These are phyloP conservation scores for Corchorus capsularis DNA, from an alignment of 345 rosid genomes.

Conservation along the genomic window DNA sequence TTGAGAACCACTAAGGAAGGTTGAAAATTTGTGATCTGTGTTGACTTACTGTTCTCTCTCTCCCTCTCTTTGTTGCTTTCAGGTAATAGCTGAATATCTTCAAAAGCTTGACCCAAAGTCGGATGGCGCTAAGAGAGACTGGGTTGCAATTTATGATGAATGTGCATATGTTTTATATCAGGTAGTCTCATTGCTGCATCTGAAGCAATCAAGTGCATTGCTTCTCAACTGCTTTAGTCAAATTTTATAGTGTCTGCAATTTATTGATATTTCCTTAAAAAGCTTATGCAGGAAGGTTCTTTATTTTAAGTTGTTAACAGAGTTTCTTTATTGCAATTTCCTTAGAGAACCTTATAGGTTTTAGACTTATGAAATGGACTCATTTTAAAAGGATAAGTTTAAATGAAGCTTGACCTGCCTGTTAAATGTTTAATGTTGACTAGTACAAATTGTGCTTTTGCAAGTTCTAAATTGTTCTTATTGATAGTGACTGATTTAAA, in stretches of 20 bases:
- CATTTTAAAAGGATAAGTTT: not conserved
- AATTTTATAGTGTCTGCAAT: not conserved
- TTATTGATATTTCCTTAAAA: not conserved
- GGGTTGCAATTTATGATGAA: slow-evolving; percentile 99
- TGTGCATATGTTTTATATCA: slow-evolving; percentile 91
- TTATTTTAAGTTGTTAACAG: slow-evolving; percentile 15
- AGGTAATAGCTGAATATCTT: slow-evolving; percentile 97
- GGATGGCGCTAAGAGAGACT: slow-evolving; percentile 99
- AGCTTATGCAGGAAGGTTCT: not conserved
- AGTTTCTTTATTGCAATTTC: not conserved
- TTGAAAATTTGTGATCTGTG: slow-evolving; percentile 15
- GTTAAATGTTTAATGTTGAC: no score
- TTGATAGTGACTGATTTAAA: slow-evolving; percentile 16
- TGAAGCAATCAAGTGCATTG: not conserved
- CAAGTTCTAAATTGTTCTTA: not conserved
- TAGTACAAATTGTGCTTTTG: not conserved
- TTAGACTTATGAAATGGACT: not conserved
- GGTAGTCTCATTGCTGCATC: slow-evolving; percentile 38
- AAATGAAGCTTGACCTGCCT: not conserved
- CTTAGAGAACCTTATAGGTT: not conserved
- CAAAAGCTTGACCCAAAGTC: slow-evolving; percentile 98
- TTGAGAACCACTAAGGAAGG: not conserved
- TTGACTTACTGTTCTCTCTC: slow-evolving; percentile 1
- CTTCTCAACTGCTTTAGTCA: not conserved
- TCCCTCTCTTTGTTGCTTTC: not conserved